Base-by-base conservation (phyloP, 345 rosid species). In the Firmiana major region DNA sequence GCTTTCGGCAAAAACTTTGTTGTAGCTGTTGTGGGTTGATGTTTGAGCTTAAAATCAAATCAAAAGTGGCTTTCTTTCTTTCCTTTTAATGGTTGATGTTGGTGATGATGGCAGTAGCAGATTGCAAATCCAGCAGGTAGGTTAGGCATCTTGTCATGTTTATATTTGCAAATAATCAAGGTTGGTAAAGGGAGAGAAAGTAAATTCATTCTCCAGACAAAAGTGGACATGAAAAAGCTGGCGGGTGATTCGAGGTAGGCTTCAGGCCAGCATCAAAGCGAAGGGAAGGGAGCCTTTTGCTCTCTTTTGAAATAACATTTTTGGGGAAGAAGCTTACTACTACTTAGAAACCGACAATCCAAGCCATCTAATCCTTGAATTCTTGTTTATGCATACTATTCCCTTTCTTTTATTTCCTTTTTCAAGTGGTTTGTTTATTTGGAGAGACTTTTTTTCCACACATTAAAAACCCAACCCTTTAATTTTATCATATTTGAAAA, bases 141-240 rank as follows among this genome's bases (percentile, higher is more conserved):
- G 58, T 75, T 75, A 60, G 31, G 77, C 55, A 62, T 74, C 77
- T 58, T 16, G 46, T 75, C 77, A 62, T 74, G 53, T 26, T 60
- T 75, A 13, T 53, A 21, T 34, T 60, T 34, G 43, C 26, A 26
- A 62, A 62, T 75, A 75, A 62, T 62, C 77, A 9, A 26, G 68
- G 40, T 43, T 74, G 55, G 67, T 60, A 19, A 45, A 16, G 58
- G 57, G 15, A 28, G 2, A 74, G 53, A 24, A 43, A 26, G 26
- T 13, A 6, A 72, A 31, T 49, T 48, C 63, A 17, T 19, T 71
- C 45, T 34, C 34, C 28, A n/a, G 4, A 36, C n/a, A 72, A 54
- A 72, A 71, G 48, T 31, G 63, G 62, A 34, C 2, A 3, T 10
- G 26, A 45, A 54, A 62, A 72, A 55, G 75, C 75, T 73, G 75